Conservation (phyloP, 139 green algal species). For the Micractinium sp. region DNA sequence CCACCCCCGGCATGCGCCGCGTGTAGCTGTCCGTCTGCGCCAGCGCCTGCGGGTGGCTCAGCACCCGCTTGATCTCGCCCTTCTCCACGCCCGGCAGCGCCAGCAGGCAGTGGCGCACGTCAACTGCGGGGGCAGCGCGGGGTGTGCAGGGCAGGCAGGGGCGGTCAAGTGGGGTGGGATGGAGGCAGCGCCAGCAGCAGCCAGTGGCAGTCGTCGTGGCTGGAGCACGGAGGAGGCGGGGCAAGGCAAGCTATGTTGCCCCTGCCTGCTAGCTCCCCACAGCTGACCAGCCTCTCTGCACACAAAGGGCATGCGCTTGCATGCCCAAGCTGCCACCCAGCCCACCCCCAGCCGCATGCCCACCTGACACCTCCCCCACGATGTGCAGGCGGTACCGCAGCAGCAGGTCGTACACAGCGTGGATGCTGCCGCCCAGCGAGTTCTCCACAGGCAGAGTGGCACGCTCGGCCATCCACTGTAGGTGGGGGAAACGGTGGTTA, state of each 20-base stretch:
- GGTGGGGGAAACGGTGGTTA: too few relatives aligned
- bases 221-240: too few relatives aligned
- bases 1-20: slow-evolving; percentile 61
- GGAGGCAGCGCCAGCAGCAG: too few relatives aligned
- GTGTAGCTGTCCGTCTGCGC: slow-evolving; percentile 78
- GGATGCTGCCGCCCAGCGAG: slow-evolving; percentile 82
- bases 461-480: slow-evolving; percentile 73
- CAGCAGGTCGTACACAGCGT: slow-evolving; percentile 92
- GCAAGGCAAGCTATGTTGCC: too few relatives aligned
- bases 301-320: too few relatives aligned
- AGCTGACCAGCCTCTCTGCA: too few relatives aligned
- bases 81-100: slow-evolving; percentile 85
- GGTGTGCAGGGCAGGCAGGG: not conserved
- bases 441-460: slow-evolving; percentile 89
- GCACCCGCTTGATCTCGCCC: slow-evolving; percentile 81
- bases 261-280: too few relatives aligned
- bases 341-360: not conserved
- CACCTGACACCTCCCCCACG: slow-evolving; percentile 79
- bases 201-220: too few relatives aligned
- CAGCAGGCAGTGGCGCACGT: slow-evolving; percentile 96
- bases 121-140: slow-evolving; percentile 38
- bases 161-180: not conserved
- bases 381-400: slow-evolving; percentile 88
- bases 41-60: slow-evolving; percentile 91
- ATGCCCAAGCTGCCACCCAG: not conserved